These are phyloP conservation scores for Fusarium chlamydosporum DNA, from an alignment of 2,329 filamentous ascomycete genomes.

Conservation along the genomic window DNA sequence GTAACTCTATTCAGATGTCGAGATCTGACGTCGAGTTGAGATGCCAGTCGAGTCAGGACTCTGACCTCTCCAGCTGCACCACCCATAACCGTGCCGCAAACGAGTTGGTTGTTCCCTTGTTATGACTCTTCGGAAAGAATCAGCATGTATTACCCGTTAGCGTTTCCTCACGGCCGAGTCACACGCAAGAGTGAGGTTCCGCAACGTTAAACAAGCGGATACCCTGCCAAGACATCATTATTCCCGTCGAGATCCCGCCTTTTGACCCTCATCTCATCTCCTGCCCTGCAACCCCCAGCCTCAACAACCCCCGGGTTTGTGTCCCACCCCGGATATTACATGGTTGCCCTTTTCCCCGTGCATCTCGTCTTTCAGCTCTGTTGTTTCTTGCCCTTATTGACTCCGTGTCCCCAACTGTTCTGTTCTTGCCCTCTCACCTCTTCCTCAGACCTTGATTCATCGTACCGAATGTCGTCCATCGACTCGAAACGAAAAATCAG, in stretches of 20 bases:
- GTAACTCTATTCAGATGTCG: not conserved
- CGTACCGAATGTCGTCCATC: constrained; percentile 1
- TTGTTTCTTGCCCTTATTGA: constrained; percentile 14
- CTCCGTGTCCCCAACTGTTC: not conserved
- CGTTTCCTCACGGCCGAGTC: constrained; percentile 36
- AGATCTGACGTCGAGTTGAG: not conserved
- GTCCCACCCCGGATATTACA: constrained; percentile 30
- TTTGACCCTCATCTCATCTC: constrained; percentile 44
- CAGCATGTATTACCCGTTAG: constrained; percentile 35
- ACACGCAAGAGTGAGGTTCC: constrained; percentile 39
- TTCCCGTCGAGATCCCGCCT: constrained; percentile 49
- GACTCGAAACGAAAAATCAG: not conserved
- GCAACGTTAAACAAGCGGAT: constrained; percentile 40
- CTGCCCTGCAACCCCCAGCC: constrained; percentile 28
- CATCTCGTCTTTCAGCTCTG: not conserved
- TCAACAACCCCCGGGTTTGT: constrained; percentile 44
- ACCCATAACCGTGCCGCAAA: constrained; percentile 29
- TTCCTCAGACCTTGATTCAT: not conserved
- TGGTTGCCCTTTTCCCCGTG: constrained; percentile 21
- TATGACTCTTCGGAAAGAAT: constrained; percentile 24
- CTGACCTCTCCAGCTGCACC: constrained; percentile 10
- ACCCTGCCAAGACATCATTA: constrained; percentile 40
- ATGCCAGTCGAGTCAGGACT: not conserved
- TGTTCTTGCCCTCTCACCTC: constrained; percentile 5
- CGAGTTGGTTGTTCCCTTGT: constrained; percentile 15